A percentile compares a stretch with the other conserved stretches of the same genome.
These are phyloP conservation scores for Zasmidium angulare DNA, from an alignment of 2,329 filamentous ascomycete species.

Conservation along the genomic window DNA sequence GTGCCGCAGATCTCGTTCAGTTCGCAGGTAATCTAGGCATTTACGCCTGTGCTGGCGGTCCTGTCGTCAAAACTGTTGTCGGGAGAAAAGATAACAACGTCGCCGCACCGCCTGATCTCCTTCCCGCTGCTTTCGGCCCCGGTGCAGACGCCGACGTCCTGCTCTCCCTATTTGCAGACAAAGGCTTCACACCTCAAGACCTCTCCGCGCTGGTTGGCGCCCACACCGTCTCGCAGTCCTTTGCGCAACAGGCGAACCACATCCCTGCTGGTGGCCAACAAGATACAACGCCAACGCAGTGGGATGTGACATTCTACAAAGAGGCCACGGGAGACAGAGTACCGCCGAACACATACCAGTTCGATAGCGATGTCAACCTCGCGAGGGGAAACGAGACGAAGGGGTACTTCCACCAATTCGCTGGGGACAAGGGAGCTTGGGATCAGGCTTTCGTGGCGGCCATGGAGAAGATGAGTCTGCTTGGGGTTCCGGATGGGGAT, in stretches of 20 bases:
- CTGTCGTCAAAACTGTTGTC: constrained; percentile 34
- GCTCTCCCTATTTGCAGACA: constrained; percentile 49
- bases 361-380: constrained; percentile 35
- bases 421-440: constrained; percentile 13
- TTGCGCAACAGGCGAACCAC: constrained; percentile 27
- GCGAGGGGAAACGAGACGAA: constrained; percentile 9
- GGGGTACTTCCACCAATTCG: constrained; percentile 13
- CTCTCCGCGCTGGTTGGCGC: constrained; percentile 57
- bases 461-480: constrained; percentile 24
- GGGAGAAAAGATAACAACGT: constrained; percentile 48
- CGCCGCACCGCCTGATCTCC: constrained; percentile 44
- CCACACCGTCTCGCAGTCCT: constrained; percentile 52
- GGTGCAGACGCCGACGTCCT: constrained; percentile 40
- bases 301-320: constrained; percentile 53
- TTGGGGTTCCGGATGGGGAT: constrained; percentile 20
- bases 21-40: constrained; percentile 49
- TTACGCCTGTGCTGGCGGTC: constrained; percentile 19
- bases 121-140: constrained; percentile 45
- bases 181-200: constrained; percentile 52
- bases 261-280: constrained; percentile 26
- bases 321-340: constrained; percentile 26
- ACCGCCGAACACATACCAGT: constrained; percentile 26
- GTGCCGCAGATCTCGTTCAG: constrained; percentile 56
- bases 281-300: constrained; percentile 51
- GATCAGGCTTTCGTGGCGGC: constrained; percentile 16